Evolutionary conservation across 139 green algal genomes (phyloP).

Genomic region (Asterochloris erici): DNA sequence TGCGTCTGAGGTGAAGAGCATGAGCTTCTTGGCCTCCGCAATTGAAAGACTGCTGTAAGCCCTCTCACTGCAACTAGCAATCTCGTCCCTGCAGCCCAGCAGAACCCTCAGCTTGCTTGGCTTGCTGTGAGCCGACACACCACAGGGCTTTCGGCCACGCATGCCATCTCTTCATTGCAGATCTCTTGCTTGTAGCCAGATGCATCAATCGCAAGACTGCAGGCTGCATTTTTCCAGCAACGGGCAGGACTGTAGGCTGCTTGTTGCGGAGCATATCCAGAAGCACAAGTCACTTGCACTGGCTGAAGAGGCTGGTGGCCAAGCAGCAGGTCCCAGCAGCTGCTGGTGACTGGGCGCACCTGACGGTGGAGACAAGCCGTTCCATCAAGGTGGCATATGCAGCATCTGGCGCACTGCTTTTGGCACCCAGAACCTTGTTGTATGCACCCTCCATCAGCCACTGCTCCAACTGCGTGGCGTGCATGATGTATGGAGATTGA

Average conservation of each 20-base stretch:
- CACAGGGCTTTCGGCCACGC: background rate
- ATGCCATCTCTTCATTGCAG: background rate
- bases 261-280: background rate
- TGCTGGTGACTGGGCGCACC: slow-evolving; percentile 22
- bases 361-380: slow-evolving; percentile 78
- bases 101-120: background rate
- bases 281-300: background rate
- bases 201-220: background rate
- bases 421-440: slow-evolving; percentile 74
- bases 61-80: slow-evolving; percentile 85
- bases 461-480: slow-evolving; percentile 86
- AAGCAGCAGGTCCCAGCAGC: background rate
- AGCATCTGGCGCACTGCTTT: slow-evolving; percentile 18
- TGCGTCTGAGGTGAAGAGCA: slow-evolving; percentile 65
- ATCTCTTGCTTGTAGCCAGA: background rate
- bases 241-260: background rate
- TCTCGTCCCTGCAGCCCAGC: slow-evolving; percentile 73
- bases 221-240: background rate
- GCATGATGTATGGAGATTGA: slow-evolving; percentile 43
- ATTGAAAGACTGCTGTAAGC: slow-evolving; percentile 75
- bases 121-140: background rate
- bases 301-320: background rate
- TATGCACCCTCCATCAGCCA: slow-evolving; percentile 97
- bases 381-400: slow-evolving; percentile 72
- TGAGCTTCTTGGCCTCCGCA: slow-evolving; percentile 70